A percentile compares a stretch with the other conserved stretches of the same genome.
Evolutionary conservation across 495 filamentous ascomycete species (phyloP).

Genomic region (Talaromyces ruber): DNA sequence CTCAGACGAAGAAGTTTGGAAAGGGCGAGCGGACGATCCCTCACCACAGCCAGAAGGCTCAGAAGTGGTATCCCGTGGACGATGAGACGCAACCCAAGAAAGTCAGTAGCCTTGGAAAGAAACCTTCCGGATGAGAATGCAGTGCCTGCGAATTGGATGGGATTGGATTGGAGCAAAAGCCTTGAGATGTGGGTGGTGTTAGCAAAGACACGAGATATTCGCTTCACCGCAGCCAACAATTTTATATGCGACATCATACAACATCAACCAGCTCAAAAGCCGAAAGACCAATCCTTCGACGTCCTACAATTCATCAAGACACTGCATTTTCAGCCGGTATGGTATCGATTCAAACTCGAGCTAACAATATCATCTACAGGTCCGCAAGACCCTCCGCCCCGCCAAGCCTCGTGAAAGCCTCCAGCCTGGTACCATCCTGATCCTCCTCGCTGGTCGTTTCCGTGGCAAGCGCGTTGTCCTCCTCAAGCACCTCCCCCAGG

Average conservation of each 20-base stretch:
- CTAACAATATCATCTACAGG: conserved; percentile 42
- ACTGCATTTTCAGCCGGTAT: not conserved
- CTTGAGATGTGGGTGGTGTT: not conserved
- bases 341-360: not conserved
- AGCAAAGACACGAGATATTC: not conserved
- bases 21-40: conserved; percentile 91
- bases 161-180: not conserved
- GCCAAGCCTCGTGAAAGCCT: conserved; percentile 79
- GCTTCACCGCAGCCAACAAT: not conserved
- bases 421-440: conserved; percentile 87
- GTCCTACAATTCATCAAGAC: not conserved
- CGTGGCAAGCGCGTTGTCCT: conserved; percentile 99
- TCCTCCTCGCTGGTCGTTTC: conserved; percentile 98
- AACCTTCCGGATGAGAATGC: conserved; percentile 6
- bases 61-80: conserved; percentile 99
- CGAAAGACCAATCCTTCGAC: not conserved
- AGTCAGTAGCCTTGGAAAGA: conserved; percentile 50
- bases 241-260: not conserved
- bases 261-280: not conserved
- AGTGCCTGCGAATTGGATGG: conserved; percentile 1
- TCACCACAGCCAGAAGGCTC: conserved; percentile 76
- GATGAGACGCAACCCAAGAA: conserved; percentile 86
- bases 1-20: conserved; percentile 89
- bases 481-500: conserved; percentile 92
- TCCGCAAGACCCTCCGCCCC: conserved; percentile 87